phyloP scores from a whole-genome alignment of 2,329 filamentous ascomycete species.

The Fusarium redolens region DNA sequence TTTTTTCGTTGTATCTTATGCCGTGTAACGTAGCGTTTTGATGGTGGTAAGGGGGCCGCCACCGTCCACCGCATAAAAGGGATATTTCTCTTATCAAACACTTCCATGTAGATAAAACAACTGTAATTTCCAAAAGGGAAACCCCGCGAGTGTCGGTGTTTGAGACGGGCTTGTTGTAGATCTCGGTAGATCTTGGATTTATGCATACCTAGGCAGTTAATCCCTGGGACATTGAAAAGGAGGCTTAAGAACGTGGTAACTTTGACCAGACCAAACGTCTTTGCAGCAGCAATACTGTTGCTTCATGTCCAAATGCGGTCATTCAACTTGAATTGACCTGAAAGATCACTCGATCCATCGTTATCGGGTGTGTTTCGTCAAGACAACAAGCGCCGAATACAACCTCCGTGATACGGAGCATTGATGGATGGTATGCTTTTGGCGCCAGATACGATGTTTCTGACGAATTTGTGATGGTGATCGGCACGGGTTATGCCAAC shows the following conservation, averaged over 20 bases:
- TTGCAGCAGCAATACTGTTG: not conserved
- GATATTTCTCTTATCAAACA: conserved; percentile 10
- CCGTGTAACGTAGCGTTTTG: conserved; percentile 7
- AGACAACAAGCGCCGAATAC: conserved; percentile 2
- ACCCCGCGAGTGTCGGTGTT: not conserved
- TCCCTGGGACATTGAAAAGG: not conserved
- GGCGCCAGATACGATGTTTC: not conserved
- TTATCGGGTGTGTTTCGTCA: not conserved
- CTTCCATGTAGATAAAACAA: conserved; percentile 20
- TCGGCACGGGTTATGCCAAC: conserved; percentile 6
- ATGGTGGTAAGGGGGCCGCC: conserved; percentile 6
- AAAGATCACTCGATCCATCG: conserved; percentile 12
- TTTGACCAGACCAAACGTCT: not conserved
- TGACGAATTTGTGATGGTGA: conserved; percentile 19
- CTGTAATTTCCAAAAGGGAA: conserved; percentile 12
- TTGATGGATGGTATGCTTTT: not conserved
- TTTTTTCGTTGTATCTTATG: not conserved
- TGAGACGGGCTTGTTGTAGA: conserved; percentile 17
- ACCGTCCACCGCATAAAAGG: conserved; percentile 9
- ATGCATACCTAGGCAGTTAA: conserved; percentile 3
- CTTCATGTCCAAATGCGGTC: not conserved
- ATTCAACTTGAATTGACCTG: conserved; percentile 10
- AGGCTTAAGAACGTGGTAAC: conserved; percentile 13
- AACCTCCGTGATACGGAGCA: not conserved
- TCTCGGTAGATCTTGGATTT: conserved; percentile 26